Percentiles rank a stretch among this genome's conserved stretches.
Evolutionary conservation across 495 filamentous ascomycete species (phyloP).

Genomic region (Xylaria scruposa): DNA sequence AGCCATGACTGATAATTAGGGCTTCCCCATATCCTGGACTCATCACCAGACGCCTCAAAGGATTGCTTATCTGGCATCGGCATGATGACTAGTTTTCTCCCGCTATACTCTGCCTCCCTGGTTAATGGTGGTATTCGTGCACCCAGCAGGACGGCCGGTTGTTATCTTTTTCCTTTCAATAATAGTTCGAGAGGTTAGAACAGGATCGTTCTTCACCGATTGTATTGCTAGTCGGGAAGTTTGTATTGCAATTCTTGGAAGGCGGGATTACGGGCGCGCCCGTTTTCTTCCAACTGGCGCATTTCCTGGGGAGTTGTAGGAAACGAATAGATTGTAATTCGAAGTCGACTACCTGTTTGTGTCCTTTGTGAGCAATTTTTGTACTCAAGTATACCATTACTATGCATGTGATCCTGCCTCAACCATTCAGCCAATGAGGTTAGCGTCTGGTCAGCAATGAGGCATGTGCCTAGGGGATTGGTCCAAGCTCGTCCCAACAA

Average conservation of each 20-base stretch:
- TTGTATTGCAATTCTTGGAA: not conserved
- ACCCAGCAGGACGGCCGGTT: not conserved
- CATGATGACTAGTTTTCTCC: not conserved
- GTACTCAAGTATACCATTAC: not conserved
- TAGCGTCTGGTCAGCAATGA: not conserved
- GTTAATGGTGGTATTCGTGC: not conserved
- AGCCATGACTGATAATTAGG: not conserved
- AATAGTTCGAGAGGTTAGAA: not conserved
- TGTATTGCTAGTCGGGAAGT: constrained; percentile 1
- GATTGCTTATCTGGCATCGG: not conserved
- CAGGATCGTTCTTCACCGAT: not conserved
- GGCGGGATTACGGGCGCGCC: not conserved
- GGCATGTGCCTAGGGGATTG: constrained; percentile 19
- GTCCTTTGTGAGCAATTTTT: not conserved
- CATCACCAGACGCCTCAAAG: not conserved
- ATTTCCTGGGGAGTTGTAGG: not conserved
- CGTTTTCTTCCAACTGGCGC: not conserved
- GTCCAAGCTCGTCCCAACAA: not conserved
- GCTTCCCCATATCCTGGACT: not conserved
- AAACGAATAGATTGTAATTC: constrained; percentile 9
- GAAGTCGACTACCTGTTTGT: no score
- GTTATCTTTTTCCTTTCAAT: not conserved
- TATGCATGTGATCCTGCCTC: not conserved
- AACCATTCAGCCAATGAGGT: constrained; percentile 3
- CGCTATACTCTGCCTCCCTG: not conserved